Evolutionary conservation across 2,329 filamentous ascomycete species (phyloP).

Genomic region (Lecanicillium sp.): DNA sequence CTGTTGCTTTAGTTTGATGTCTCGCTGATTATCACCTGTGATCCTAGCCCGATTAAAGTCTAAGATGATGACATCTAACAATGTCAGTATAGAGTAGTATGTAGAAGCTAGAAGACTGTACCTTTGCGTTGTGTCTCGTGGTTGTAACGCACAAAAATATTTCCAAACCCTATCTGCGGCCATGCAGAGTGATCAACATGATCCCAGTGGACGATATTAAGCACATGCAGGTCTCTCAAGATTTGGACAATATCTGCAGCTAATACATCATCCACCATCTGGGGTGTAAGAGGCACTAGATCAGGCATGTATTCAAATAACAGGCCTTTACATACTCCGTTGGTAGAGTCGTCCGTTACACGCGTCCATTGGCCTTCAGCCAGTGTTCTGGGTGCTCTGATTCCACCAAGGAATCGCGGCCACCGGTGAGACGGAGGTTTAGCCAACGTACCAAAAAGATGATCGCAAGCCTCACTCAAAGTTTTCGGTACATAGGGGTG

Average conservation of each 20-base stretch:
- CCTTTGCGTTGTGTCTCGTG: not conserved
- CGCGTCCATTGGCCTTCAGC: not conserved
- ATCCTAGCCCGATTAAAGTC: too few relatives aligned
- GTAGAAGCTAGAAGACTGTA: too few relatives aligned
- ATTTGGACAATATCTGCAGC: not conserved
- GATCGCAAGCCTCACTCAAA: too few relatives aligned
- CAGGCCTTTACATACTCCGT: not conserved
- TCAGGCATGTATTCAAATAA: slow-evolving; percentile 3
- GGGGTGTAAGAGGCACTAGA: not conserved
- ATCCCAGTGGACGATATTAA: slow-evolving; percentile 1
- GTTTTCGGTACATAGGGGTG: too few relatives aligned
- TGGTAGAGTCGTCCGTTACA: not conserved
- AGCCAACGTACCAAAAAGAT: too few relatives aligned
- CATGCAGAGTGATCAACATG: slow-evolving; percentile 1
- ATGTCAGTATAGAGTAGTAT: too few relatives aligned
- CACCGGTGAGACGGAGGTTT: too few relatives aligned
- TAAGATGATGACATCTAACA: too few relatives aligned
- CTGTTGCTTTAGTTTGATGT: too few relatives aligned
- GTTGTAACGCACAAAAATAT: slow-evolving; percentile 1
- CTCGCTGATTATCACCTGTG: too few relatives aligned
- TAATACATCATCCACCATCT: not conserved
- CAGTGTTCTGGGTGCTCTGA: not conserved
- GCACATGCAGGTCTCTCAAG: slow-evolving; percentile 1
- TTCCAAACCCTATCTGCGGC: slow-evolving; percentile 2
- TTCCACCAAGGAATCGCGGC: too few relatives aligned